Conservation (phyloP, 169 alveolate genomes). For the Cryptosporidium sp. region DNA sequence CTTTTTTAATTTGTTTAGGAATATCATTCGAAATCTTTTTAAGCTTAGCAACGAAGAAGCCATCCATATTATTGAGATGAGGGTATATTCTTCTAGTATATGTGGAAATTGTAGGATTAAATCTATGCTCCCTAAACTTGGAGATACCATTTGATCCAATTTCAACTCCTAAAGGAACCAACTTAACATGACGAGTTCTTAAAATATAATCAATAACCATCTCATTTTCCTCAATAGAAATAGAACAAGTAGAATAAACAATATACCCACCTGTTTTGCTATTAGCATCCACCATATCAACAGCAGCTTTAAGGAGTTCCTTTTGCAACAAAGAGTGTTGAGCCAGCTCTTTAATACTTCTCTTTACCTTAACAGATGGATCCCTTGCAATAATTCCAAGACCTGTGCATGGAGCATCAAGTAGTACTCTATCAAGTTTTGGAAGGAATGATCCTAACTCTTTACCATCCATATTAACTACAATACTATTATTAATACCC, state of each 20-base stretch:
- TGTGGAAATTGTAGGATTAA: constrained; percentile 88
- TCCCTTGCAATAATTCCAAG: constrained; percentile 96
- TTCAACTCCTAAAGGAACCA: constrained; percentile 85
- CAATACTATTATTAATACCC: constrained; percentile 93
- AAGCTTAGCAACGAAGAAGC: constrained; percentile 96
- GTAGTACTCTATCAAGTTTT: constrained; percentile 93
- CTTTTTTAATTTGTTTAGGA: constrained; percentile 76
- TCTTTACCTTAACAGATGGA: constrained; percentile 91
- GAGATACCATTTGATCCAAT: constrained; percentile 94
- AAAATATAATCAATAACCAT: constrained; percentile 95
- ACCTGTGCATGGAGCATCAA: constrained; percentile 98
- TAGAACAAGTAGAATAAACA: constrained; percentile 97
- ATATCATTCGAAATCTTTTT: constrained; percentile 91
- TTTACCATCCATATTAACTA: constrained; percentile 94
- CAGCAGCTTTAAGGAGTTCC: constrained; percentile 93
- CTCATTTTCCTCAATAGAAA: constrained; percentile 97
- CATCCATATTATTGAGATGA: constrained; percentile 96
- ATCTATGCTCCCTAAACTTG: constrained; percentile 90
- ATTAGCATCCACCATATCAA: constrained; percentile 91
- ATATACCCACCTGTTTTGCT: constrained; percentile 96
- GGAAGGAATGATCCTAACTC: constrained; percentile 87
- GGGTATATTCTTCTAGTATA: constrained; percentile 93
- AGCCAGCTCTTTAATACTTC: constrained; percentile 90
- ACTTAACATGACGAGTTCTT: constrained; percentile 87
- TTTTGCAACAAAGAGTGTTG: constrained; percentile 94